Evolutionary conservation across 2,329 filamentous ascomycete genomes (phyloP).

Genomic region (Aspergillus sp.): DNA sequence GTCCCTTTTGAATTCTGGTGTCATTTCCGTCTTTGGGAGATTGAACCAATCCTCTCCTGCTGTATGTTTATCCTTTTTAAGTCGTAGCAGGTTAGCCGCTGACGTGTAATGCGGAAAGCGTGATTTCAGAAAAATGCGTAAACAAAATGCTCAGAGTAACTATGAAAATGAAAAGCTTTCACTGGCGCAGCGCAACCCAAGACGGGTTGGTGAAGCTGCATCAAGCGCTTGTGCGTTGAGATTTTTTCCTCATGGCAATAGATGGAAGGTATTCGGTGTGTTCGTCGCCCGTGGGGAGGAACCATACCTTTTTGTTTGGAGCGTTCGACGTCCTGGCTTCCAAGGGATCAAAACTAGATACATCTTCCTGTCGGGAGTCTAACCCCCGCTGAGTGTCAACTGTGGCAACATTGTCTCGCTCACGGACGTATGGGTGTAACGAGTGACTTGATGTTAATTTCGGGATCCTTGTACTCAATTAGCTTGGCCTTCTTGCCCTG

Average conservation of each 20-base stretch:
- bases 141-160: slow-evolving; percentile 55
- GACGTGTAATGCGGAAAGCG: background rate
- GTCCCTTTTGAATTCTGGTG: slow-evolving; percentile 78
- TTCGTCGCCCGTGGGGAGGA: slow-evolving; percentile 5
- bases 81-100: slow-evolving; percentile 12
- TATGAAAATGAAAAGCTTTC: slow-evolving; percentile 60
- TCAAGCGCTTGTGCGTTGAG: slow-evolving; percentile 59
- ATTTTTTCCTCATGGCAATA: slow-evolving; percentile 66
- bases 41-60: slow-evolving; percentile 82
- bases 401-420: slow-evolving; percentile 45
- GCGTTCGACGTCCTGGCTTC: background rate
- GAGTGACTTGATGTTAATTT: slow-evolving; percentile 41
- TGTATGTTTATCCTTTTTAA: slow-evolving; percentile 48
- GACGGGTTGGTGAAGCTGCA: slow-evolving; percentile 65
- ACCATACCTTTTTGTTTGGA: slow-evolving; percentile 42
- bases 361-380: slow-evolving; percentile 36
- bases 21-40: slow-evolving; percentile 74
- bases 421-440: slow-evolving; percentile 48
- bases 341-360: slow-evolving; percentile 4
- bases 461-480: slow-evolving; percentile 30
- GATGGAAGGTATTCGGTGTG: no score
- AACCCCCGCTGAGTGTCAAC: slow-evolving; percentile 47
- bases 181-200: slow-evolving; percentile 69
- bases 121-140: background rate
- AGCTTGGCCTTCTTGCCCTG: background rate